Evolutionary conservation across 2,329 filamentous ascomycete species (phyloP), one percentile per base, ranked within the genome.

Genomic region (Raffaelea albimanens): DNA sequence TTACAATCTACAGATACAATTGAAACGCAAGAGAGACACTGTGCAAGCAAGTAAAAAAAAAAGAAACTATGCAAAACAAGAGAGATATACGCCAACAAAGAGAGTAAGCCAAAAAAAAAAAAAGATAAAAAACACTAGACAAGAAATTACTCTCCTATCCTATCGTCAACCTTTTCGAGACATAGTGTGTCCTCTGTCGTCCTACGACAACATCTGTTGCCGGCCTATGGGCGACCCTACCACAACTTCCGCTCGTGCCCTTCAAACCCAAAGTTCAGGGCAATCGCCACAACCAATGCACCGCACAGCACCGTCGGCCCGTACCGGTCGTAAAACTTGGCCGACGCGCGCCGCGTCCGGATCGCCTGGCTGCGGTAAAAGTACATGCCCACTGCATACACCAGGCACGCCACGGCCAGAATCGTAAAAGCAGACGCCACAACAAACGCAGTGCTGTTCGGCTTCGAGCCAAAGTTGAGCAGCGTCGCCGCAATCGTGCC

Each of bases 361-460:
- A 97, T 97, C 52, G 87, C 87, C 53, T 78, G 73, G 56, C 93
- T 90, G 48, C 93, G 80, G 78, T 93, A 95, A 20, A 95, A 70
- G 62, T 96, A 98, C 46, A 95, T 79, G 43, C 74, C 77, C 38
- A 95, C 81, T 20, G 83, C 85, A 66, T 98, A 98, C 48, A 85
- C 65, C n/a, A 98, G 73, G 25, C 86, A 80, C 7, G 83, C 52
- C 38, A 89, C 75, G 2, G 91, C 90, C 3, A 96, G 73, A 18
- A 89, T 64, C 0, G 89, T 96, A 64, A 97, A 98, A 1, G 80
- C 74, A 61, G 82, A 85, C 0, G 88, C 76, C 0, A 85, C 80
- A 41, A 79, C 70, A 53, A 94, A 80, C 5, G 83, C 80, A 19
- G 81, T 64, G 40, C 56, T 61, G 8, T 66, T 75, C 19, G 76